phyloP scores from a whole-genome alignment of 805 yeast species.

The Tetrapisispora iriomotensis region DNA sequence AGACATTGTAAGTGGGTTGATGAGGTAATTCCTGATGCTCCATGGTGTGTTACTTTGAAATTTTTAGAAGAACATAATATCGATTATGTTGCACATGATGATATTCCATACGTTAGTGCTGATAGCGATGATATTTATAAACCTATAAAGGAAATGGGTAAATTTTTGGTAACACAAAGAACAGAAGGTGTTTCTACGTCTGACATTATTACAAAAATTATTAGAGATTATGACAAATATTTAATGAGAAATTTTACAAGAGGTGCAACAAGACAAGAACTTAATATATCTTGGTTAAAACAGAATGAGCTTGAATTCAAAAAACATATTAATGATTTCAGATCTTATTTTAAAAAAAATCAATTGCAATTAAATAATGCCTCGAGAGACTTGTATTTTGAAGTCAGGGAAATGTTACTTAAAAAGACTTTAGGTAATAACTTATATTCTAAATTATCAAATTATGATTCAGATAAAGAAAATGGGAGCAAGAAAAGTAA shows the following conservation, averaged over 20 bases:
- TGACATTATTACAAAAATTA: slow-evolving; percentile 89
- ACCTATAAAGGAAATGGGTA: slow-evolving; percentile 84
- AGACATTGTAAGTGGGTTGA: slow-evolving; percentile 96
- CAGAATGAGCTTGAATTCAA: slow-evolving; percentile 92
- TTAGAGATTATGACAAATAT: slow-evolving; percentile 92
- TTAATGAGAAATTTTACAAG: slow-evolving; percentile 94
- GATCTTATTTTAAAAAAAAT: slow-evolving; percentile 75
- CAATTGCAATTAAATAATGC: slow-evolving; percentile 58
- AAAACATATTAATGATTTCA: slow-evolving; percentile 79
- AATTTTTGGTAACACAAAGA: slow-evolving; percentile 88
- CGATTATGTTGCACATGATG: slow-evolving; percentile 97
- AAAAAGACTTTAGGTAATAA: slow-evolving; percentile 28
- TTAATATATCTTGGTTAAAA: slow-evolving; percentile 94
- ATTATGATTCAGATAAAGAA: slow-evolving; percentile 30
- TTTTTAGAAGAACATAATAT: slow-evolving; percentile 71
- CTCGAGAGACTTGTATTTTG: slow-evolving; percentile 75
- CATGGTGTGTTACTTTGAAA: slow-evolving; percentile 86
- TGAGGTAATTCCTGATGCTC: slow-evolving; percentile 89
- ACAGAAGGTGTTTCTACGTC: slow-evolving; percentile 95
- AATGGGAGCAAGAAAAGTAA: slow-evolving; percentile 2
- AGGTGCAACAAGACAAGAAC: slow-evolving; percentile 93
- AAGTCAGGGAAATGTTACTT: slow-evolving; percentile 61
- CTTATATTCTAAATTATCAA: slow-evolving; percentile 23
- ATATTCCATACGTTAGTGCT: slow-evolving; percentile 84
- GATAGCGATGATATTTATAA: slow-evolving; percentile 86